Conservation (phyloP, 2,329 filamentous ascomycete species). For the Ceratocystiopsis sp. region DNA sequence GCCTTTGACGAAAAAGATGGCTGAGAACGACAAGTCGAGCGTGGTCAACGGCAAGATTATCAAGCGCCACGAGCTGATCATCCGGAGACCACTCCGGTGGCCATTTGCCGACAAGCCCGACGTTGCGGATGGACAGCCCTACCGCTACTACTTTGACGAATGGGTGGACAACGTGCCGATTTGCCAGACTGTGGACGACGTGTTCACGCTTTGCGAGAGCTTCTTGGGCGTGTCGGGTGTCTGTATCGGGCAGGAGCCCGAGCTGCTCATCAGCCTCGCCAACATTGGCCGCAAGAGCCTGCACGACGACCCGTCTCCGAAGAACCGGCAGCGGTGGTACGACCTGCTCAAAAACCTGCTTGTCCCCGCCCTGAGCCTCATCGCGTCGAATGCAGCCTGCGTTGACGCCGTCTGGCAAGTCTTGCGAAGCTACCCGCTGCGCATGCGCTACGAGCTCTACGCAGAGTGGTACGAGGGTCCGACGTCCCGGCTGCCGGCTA, state of each 20-base stretch:
- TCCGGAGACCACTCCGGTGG: constrained; percentile 63
- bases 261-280: constrained; percentile 65
- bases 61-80: constrained; percentile 38
- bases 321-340: constrained; percentile 65
- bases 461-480: constrained; percentile 79
- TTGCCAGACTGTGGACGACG: constrained; percentile 78
- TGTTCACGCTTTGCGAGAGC: constrained; percentile 73
- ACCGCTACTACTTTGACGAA: constrained; percentile 93
- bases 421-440: constrained; percentile 59
- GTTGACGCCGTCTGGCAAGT: constrained; percentile 79
- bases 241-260: constrained; percentile 71
- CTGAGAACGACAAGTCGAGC: constrained; percentile 44
- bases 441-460: constrained; percentile 73
- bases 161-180: constrained; percentile 89
- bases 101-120: constrained; percentile 65
- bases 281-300: constrained; percentile 69
- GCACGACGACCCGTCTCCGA: constrained; percentile 47
- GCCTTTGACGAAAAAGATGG: constrained; percentile 23
- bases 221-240: constrained; percentile 75
- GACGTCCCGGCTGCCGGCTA: constrained; percentile 58
- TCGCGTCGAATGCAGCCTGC: constrained; percentile 65
- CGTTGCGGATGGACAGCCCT: constrained; percentile 58
- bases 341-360: constrained; percentile 68
- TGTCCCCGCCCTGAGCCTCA: constrained; percentile 77
- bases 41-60: constrained; percentile 49